Base-by-base conservation (phyloP, 2,329 filamentous ascomycete species). In the Arthrobotrys conoides region DNA sequence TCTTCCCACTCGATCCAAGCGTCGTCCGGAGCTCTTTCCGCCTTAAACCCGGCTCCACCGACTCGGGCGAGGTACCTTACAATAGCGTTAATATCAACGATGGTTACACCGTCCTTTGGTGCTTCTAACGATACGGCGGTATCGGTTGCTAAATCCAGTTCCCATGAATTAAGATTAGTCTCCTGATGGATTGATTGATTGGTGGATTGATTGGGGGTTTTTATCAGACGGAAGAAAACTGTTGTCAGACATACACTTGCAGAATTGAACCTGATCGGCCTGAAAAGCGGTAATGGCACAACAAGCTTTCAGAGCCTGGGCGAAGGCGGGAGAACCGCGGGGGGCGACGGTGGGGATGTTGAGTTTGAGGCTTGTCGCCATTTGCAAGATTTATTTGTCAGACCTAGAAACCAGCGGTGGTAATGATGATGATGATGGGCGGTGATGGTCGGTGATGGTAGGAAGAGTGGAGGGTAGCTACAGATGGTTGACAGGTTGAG, bases 1-100 rank as follows among this genome's bases (percentile, higher is more conserved):
- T 83, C 82, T 55, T 83, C 82, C 79, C 82, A 82, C 55, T 83
- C 82, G 51, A 81, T 81, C 79, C 82, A 79, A 46, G 82, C 81
- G 75, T 77, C 80, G 61, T 82, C 81, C n/a, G 80, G 75, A 12
- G 71, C 78, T 67, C 80, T 71, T 3, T 78, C 76, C 6, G 68
- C 61, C 14, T 64, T 72, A 79, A 81, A 82, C 14, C 80, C 80
- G 16, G 76, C 80, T 51, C 76, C 79, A 33, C 82, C 82, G 27
- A 81, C 69, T 33, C 71, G 64, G 2, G 81, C 73, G 49, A 82
- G 78, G 69, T 65, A 76, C 73, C 82, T 81, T 16, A 82, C 81
- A 66, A 83, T 82, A 30, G 82, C 80, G 79, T 83, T 83, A 55
- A 80, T 80, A 55, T 83, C 82, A 18, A 81, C 77, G 24, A 83